These are phyloP conservation scores for Cyclotella baltica DNA, from an alignment of 108 stramenopile species.

Conservation along the genomic window DNA sequence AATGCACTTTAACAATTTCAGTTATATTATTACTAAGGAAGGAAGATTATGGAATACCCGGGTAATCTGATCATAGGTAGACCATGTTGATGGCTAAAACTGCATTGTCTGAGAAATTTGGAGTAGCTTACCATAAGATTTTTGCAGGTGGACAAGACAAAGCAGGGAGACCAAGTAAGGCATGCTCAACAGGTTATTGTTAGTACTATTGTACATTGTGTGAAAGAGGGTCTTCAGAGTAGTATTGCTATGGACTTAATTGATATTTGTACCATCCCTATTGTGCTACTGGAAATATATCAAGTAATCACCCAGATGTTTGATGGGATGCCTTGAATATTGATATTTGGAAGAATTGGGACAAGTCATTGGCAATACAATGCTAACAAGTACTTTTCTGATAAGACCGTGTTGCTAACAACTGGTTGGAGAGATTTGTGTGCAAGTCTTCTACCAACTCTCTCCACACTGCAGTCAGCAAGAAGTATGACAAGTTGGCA, in stretches of 20 bases:
- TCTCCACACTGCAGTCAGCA: not conserved
- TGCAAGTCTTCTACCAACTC: slow-evolving; percentile 9
- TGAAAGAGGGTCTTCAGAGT: not conserved
- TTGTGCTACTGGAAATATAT: not conserved
- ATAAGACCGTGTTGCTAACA: not conserved
- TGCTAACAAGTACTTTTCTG: not conserved
- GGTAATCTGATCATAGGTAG: not conserved
- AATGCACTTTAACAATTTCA: too few relatives aligned
- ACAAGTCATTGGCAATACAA: not conserved
- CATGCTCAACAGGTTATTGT: not conserved
- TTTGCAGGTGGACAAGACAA: not conserved
- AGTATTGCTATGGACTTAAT: not conserved
- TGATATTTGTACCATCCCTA: slow-evolving; percentile 1
- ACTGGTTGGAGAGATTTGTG: not conserved
- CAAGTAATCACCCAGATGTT: not conserved
- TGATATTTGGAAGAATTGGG: slow-evolving; percentile 1
- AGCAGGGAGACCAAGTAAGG: not conserved
- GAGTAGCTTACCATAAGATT: not conserved
- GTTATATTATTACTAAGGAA: too few relatives aligned
- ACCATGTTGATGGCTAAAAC: not conserved
- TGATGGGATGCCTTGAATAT: not conserved
- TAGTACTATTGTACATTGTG: not conserved
- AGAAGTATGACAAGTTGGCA: slow-evolving; percentile 2
- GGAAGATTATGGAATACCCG: slow-evolving; percentile 7
- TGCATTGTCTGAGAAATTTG: not conserved